phyloP scores from a whole-genome alignment of 1,284 basidiomycete genomes.

The Phylloboletellus chloephorus region DNA sequence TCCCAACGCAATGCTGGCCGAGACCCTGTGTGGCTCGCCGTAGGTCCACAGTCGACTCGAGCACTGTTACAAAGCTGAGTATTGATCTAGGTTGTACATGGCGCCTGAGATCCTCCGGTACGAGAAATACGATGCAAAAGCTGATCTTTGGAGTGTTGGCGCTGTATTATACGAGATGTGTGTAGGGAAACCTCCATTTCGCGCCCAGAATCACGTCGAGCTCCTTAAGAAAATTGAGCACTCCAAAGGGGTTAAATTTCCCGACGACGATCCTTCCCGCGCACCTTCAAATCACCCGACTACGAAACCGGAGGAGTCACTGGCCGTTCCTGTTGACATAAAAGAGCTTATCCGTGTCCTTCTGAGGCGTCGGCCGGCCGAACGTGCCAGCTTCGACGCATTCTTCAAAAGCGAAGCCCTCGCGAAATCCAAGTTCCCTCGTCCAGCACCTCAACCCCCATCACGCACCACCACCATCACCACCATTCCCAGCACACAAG shows the following conservation, averaged over 20 bases:
- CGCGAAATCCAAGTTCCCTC: slow-evolving; percentile 73
- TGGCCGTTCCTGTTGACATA: slow-evolving; percentile 75
- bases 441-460: slow-evolving; percentile 32
- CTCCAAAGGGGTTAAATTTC: slow-evolving; percentile 83
- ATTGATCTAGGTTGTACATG: slow-evolving; percentile 79
- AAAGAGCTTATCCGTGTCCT: slow-evolving; percentile 84
- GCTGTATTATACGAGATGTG: slow-evolving; percentile 96
- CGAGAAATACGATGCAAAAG: slow-evolving; percentile 97
- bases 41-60: slow-evolving; percentile 38
- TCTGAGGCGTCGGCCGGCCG: slow-evolving; percentile 78
- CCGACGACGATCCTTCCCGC: slow-evolving; percentile 71
- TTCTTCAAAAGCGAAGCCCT: slow-evolving; percentile 85
- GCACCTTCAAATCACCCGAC: slow-evolving; percentile 15
- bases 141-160: slow-evolving; percentile 97
- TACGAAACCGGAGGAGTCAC: slow-evolving; percentile 35
- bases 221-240: slow-evolving; percentile 90
- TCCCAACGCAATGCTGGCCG: slow-evolving; percentile 90
- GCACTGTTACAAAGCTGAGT: slow-evolving; percentile 8
- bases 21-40: slow-evolving; percentile 97
- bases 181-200: slow-evolving; percentile 90
- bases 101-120: slow-evolving; percentile 97
- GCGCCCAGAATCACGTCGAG: slow-evolving; percentile 95
- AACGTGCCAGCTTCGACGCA: slow-evolving; percentile 87
- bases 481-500: slow-evolving; percentile 18
- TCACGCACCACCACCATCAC: slow-evolving; percentile 11